phyloP scores from a whole-genome alignment of 495 filamentous ascomycete genomes.

The Penicillium ochrochloron region DNA sequence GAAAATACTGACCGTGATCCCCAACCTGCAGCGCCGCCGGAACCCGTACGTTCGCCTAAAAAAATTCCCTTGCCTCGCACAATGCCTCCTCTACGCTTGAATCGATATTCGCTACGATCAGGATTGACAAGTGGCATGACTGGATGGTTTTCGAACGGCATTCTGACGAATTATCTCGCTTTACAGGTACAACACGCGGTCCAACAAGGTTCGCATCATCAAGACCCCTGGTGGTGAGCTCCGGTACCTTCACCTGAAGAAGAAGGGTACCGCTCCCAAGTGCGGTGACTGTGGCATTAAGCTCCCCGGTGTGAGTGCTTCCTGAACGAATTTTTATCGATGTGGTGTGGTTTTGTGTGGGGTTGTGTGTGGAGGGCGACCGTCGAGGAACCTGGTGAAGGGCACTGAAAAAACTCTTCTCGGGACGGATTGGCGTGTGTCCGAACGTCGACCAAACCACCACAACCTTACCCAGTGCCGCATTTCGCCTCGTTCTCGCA shows the following conservation, averaged over 20 bases:
- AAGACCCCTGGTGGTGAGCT: constrained; percentile 95
- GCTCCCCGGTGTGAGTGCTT: constrained; percentile 83
- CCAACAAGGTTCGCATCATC: constrained; percentile 94
- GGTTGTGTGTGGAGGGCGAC: constrained; percentile 26
- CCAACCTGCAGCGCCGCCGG: constrained; percentile 69
- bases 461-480: constrained; percentile 18
- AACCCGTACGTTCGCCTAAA: constrained; percentile 73
- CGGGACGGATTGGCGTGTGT: constrained; percentile 12
- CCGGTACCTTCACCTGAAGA: constrained; percentile 97
- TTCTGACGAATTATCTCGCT: constrained; percentile 43
- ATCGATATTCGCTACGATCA: constrained; percentile 28
- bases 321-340: constrained; percentile 31
- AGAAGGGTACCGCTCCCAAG: constrained; percentile 93
- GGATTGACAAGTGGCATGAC: constrained; percentile 10
- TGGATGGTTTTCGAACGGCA: constrained; percentile 19
- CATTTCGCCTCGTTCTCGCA: constrained; percentile 9
- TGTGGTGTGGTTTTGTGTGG: constrained; percentile 21
- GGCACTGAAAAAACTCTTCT: constrained; percentile 23
- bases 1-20: constrained; percentile 31
- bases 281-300: constrained; percentile 98
- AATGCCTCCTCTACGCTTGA: constrained; percentile 21
- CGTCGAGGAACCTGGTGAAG: constrained; percentile 20
- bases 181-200: constrained; percentile 89
- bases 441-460: constrained; percentile 11
- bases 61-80: constrained; percentile 29